Conservation (phyloP, 306 rosid genomes). For the Rosa chinensis region DNA sequence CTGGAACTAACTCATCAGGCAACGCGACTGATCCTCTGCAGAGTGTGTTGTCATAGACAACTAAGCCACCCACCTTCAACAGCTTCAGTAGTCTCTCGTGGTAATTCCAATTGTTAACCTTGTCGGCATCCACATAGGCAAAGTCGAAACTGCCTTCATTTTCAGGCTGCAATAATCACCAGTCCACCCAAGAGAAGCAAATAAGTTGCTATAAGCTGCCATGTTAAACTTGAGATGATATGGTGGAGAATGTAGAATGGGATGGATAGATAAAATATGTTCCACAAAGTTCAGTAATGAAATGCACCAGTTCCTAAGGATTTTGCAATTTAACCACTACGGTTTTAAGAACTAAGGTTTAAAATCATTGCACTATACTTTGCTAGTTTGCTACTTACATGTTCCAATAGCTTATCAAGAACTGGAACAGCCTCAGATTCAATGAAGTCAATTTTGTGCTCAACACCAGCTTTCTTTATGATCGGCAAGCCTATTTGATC, state of each 20-base stretch:
- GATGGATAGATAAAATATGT: not conserved
- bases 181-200: not conserved
- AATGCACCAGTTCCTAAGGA: not conserved
- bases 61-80: conserved; percentile 47
- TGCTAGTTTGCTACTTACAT: conserved; percentile 24
- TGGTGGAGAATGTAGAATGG: not conserved
- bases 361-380: not conserved
- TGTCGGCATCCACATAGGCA: conserved; percentile 59
- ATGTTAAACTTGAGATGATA: not conserved
- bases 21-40: conserved; percentile 49
- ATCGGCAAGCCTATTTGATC: conserved; percentile 57
- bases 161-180: conserved; percentile 29
- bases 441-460: conserved; percentile 57
- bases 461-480: conserved; percentile 57
- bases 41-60: conserved; percentile 53
- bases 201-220: not conserved
- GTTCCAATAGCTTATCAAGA: conserved; percentile 49
- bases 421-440: conserved; percentile 53
- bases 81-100: conserved; percentile 49
- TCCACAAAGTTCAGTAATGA: not conserved
- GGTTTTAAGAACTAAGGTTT: not conserved
- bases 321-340: not conserved
- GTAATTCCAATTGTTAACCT: conserved; percentile 48
- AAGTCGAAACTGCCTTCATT: conserved; percentile 55
- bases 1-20: conserved; percentile 39